phyloP scores from a whole-genome alignment of 208 protist genomes.

The Crithidia thermophila region DNA sequence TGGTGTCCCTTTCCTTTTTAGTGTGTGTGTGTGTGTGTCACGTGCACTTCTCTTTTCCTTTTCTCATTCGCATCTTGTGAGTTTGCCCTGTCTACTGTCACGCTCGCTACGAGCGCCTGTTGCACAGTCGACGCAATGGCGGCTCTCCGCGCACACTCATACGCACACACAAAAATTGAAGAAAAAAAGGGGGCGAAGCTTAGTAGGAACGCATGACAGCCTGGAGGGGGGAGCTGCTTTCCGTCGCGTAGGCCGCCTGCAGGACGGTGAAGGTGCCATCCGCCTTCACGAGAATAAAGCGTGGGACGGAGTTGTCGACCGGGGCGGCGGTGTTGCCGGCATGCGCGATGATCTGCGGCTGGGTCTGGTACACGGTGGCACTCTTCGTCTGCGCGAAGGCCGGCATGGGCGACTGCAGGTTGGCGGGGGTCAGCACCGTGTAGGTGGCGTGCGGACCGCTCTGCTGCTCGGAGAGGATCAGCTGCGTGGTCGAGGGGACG shows the following conservation, averaged over 20 bases:
- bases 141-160: not conserved
- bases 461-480: slow-evolving; percentile 9
- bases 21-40: no score
- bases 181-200: not conserved
- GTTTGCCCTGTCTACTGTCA: no score
- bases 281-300: slow-evolving; percentile 24
- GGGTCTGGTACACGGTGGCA: slow-evolving; percentile 1
- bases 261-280: slow-evolving; percentile 27
- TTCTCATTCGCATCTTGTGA: no score
- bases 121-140: no score
- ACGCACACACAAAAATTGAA: not conserved
- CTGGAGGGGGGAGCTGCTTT: no score
- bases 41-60: no score
- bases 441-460: not conserved
- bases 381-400: slow-evolving; percentile 8
- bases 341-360: slow-evolving; percentile 4
- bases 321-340: not conserved
- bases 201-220: not conserved
- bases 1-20: no score
- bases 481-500: not conserved
- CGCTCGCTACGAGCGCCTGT: no score
- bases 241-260: not conserved
- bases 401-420: slow-evolving; percentile 3
- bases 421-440: slow-evolving; percentile 12
- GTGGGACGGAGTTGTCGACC: slow-evolving; percentile 13